These are phyloP conservation scores for Neopestalotiopsis sp. DNA, from an alignment of 2,329 filamentous ascomycete genomes.

Conservation along the genomic window DNA sequence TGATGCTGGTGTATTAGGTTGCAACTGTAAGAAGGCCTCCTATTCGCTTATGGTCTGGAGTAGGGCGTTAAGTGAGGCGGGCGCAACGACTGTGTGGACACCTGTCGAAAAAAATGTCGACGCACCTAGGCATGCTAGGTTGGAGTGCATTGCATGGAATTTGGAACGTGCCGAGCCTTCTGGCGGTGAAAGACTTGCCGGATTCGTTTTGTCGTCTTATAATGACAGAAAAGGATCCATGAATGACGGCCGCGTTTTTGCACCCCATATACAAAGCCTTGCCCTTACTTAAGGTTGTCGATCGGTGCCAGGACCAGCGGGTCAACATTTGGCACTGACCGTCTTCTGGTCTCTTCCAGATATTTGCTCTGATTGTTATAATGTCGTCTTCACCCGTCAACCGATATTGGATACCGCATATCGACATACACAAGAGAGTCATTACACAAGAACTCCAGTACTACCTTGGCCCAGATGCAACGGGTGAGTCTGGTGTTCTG, in stretches of 20 bases:
- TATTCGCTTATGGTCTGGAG: slow-evolving; percentile 15
- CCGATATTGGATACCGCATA: slow-evolving; percentile 65
- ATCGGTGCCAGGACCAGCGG: neutral
- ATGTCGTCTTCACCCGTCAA: slow-evolving; percentile 51
- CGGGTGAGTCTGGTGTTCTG: slow-evolving; percentile 26
- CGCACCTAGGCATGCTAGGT: slow-evolving; percentile 1
- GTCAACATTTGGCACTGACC: neutral
- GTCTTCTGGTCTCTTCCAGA: neutral
- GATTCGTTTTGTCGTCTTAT: slow-evolving; percentile 4
- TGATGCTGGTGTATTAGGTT: slow-evolving; percentile 4
- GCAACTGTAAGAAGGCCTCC: neutral
- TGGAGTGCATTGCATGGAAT: slow-evolving; percentile 16
- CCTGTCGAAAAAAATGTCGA: slow-evolving; percentile 5
- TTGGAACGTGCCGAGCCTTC: slow-evolving; percentile 2
- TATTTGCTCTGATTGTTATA: neutral
- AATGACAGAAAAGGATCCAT: neutral
- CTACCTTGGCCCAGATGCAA: slow-evolving; percentile 63
- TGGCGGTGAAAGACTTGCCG: slow-evolving; percentile 15
- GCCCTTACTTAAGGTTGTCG: neutral
- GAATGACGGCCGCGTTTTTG: neutral
- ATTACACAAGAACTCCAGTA: slow-evolving; percentile 64
- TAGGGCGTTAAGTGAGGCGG: slow-evolving; percentile 19
- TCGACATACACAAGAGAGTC: slow-evolving; percentile 65
- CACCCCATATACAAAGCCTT: neutral
- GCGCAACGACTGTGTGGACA: slow-evolving; percentile 8